A percentile compares a stretch with the other conserved stretches of the same genome.
phyloP scores from a whole-genome alignment of 305 asterid genomes.

The Fraxinus ornus region DNA sequence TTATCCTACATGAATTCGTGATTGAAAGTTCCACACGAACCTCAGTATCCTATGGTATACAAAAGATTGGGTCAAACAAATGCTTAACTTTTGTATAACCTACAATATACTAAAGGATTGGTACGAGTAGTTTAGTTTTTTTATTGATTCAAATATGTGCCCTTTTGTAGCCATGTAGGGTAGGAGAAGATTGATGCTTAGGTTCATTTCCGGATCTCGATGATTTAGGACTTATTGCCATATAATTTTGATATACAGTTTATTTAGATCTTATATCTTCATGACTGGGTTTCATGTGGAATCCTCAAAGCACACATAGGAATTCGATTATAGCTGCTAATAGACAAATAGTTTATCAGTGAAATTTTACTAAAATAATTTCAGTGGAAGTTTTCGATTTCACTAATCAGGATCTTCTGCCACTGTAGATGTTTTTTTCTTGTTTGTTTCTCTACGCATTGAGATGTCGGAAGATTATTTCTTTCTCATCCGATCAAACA shows the following conservation, averaged over 20 bases:
- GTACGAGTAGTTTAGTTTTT: not conserved
- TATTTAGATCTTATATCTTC: not conserved
- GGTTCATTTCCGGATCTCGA: not conserved
- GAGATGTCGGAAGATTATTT: slow-evolving; percentile 20
- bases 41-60: not conserved
- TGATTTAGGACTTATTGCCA: not conserved
- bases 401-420: not conserved
- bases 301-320: not conserved
- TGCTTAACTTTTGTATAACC: no score
- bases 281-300: not conserved
- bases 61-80: not conserved
- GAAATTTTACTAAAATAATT: not conserved
- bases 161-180: not conserved
- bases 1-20: not conserved
- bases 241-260: no score
- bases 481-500: slow-evolving; percentile 20
- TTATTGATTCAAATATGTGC: not conserved
- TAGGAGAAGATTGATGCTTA: not conserved
- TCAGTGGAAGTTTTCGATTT: not conserved
- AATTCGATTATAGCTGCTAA: not conserved
- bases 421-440: slow-evolving; percentile 20
- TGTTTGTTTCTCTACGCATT: slow-evolving; percentile 22
- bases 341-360: not conserved
- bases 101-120: not conserved
- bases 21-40: not conserved